These are phyloP conservation scores for Pythium myriotylum DNA, from an alignment of 352 stramenopile genomes.

Conservation along the genomic window DNA sequence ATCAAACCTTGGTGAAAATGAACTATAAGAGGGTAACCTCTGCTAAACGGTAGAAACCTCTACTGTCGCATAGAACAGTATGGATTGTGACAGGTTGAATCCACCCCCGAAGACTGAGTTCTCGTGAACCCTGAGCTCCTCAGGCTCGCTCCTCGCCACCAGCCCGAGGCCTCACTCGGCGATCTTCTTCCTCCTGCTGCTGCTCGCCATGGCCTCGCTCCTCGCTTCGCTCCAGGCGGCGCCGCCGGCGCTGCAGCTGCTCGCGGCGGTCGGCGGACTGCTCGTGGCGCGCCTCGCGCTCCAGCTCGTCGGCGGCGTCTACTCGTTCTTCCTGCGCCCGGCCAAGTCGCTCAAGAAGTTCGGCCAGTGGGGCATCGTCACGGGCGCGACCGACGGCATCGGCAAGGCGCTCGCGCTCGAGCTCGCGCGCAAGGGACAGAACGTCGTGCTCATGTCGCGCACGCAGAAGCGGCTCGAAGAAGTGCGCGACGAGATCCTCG, in stretches of 20 bases:
- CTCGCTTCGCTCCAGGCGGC: conserved; percentile 35
- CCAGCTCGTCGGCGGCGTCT: conserved; percentile 53
- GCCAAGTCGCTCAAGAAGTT: conserved; percentile 94
- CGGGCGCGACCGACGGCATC: conserved; percentile 95
- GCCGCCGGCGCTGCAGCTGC: conserved; percentile 47
- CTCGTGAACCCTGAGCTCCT: no score
- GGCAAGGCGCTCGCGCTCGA: conserved; percentile 93
- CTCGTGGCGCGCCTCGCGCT: conserved; percentile 58
- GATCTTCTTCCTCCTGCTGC: no score
- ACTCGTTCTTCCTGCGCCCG: conserved; percentile 92
- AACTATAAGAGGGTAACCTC: no score
- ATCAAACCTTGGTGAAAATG: no score
- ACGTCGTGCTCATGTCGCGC: conserved; percentile 97
- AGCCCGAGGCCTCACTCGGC: no score
- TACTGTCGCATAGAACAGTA: no score
- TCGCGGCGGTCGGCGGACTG: conserved; percentile 46
- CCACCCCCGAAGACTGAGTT: no score
- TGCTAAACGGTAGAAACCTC: no score
- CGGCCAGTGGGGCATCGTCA: conserved; percentile 97
- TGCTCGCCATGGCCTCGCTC: conserved; percentile 13
- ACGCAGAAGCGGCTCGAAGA: conserved; percentile 96
- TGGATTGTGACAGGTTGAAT: no score
- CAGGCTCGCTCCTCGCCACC: no score
- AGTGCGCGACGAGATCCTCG: conserved; percentile 93
- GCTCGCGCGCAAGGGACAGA: conserved; percentile 97